These are phyloP conservation scores for Fusarium palustre DNA, from an alignment of 2,329 filamentous ascomycete genomes.

Conservation along the genomic window DNA sequence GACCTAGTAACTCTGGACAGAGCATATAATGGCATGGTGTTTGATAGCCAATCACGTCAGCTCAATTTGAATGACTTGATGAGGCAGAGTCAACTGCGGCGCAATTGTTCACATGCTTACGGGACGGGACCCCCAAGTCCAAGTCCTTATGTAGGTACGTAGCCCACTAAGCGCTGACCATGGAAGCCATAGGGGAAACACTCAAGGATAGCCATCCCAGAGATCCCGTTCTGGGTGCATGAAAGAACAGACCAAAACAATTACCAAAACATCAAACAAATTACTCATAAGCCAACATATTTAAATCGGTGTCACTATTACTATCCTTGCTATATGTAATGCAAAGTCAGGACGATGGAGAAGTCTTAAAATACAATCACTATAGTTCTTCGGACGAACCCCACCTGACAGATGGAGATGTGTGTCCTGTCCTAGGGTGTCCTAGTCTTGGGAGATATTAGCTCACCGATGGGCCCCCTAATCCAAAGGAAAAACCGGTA, in stretches of 20 bases:
- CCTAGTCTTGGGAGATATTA: neutral
- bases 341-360: constrained; percentile 6
- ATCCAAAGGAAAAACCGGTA: constrained; percentile 8
- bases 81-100: constrained; percentile 12
- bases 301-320: neutral
- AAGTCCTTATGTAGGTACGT: no score
- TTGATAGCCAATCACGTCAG: constrained; percentile 5
- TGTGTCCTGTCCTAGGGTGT: neutral
- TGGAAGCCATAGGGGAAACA: neutral
- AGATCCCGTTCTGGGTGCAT: neutral
- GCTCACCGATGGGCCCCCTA: neutral
- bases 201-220: neutral
- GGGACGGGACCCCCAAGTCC: neutral
- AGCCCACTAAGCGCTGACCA: constrained; percentile 1
- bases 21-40: neutral
- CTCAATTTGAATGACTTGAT: neutral
- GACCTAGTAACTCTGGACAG: neutral
- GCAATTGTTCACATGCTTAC: constrained; percentile 5
- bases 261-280: neutral
- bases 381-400: neutral
- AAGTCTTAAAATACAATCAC: neutral
- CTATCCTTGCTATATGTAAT: constrained; percentile 4
- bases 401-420: constrained; percentile 3
- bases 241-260: neutral
- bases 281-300: neutral